Evolutionary conservation across 1,284 basidiomycete genomes (phyloP), one percentile per base, ranked within the genome.

Genomic region (Irpex sp.): DNA sequence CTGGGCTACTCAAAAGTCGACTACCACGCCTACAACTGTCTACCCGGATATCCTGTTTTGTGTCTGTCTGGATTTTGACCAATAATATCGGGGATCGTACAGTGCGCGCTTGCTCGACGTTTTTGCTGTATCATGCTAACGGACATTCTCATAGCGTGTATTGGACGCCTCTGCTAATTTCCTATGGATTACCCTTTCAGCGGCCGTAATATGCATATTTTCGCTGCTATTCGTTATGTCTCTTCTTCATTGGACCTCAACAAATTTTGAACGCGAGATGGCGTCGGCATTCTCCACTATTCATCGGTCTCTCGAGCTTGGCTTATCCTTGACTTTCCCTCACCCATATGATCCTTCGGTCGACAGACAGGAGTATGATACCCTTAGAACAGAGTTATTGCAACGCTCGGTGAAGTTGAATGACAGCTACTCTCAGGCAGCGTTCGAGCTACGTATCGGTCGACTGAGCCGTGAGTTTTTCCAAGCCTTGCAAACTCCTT

Each of bases 11-110:
- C 26, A 82, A 82, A 66, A 83, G 81, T 63, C 74, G 79, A 13
- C 70, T 83, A 8, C 81, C 81, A 31, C 76, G 81, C 15, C 69
- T 84, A 19, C 78, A 78, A 19, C 65, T 80, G 9, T 77, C 81
- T 2, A 78, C 75, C 36, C 79, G 80, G 5, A 81, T 83, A 56
- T 77, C 78, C 6, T 80, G 79, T 63, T 82, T 83, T 63, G 70
- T 81, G n/a, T 78, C 80, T 0, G 75, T 81, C 21, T 84, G 79
- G 79, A 65, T 82, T 36, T 70, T 84, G 17, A 81, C 81, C 4
- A 71, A 68, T 13, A 69, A 80, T 58, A 70, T 75, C 26, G 78
- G 76, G 15, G 55, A 66, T 7, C 64, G 65, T 7, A 69, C 74
- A 17, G 79, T 81, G 65, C 65, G 74, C 69, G n/a, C 19, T 13